A percentile compares a stretch with the other conserved stretches of the same genome.
These are phyloP conservation scores for Jackrogersella minutella DNA, from an alignment of 495 filamentous ascomycete genomes.

Conservation along the genomic window DNA sequence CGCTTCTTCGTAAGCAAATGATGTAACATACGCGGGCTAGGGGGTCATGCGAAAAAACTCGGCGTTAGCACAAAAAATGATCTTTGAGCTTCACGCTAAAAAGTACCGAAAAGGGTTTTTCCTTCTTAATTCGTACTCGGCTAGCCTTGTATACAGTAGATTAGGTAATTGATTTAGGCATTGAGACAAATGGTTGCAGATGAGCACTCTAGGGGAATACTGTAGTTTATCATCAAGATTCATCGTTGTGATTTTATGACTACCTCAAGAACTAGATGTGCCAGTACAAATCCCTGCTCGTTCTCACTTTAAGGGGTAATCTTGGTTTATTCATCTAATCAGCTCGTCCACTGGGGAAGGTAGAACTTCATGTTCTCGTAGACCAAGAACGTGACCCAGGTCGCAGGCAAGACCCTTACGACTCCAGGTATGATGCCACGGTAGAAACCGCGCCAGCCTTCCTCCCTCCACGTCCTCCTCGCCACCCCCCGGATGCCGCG, in stretches of 20 bases:
- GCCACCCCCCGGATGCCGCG: constrained; percentile 75
- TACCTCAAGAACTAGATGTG: too few relatives aligned
- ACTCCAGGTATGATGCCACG: constrained; percentile 89
- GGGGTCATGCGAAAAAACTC: neutral
- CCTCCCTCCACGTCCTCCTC: constrained; percentile 73
- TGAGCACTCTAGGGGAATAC: neutral
- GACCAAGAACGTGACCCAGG: constrained; percentile 97
- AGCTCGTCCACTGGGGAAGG: constrained; percentile 56
- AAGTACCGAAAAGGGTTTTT: neutral
- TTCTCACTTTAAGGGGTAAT: too few relatives aligned
- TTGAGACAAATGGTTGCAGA: neutral
- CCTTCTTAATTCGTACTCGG: neutral
- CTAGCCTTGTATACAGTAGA: constrained; percentile 27
- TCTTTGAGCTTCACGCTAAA: neutral
- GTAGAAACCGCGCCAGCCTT: constrained; percentile 88
- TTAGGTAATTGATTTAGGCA: neutral
- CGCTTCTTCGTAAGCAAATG: constrained; percentile 8
- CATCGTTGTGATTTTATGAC: neutral
- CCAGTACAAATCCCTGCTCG: too few relatives aligned
- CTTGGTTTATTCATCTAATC: neutral
- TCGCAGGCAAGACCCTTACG: constrained; percentile 87
- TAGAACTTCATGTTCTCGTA: constrained; percentile 91
- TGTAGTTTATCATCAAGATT: neutral
- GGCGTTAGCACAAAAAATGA: constrained; percentile 20
- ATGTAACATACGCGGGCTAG: constrained; percentile 20